These are phyloP conservation scores for Zygnema cylindricum DNA, from an alignment of 139 green algal genomes.

Conservation along the genomic window DNA sequence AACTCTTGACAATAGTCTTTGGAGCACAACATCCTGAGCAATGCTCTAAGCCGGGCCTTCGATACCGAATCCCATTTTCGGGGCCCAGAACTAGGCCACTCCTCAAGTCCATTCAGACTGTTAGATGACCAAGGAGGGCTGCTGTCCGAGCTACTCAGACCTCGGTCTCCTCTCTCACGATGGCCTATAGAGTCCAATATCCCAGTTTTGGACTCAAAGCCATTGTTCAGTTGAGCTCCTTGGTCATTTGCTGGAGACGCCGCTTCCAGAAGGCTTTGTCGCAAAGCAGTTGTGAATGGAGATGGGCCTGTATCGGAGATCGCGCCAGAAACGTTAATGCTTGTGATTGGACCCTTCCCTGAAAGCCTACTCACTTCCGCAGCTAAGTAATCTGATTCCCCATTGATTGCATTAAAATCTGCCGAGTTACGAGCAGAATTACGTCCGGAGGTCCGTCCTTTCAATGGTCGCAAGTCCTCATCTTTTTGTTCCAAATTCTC, in stretches of 20 bases:
- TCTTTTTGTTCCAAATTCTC: background rate
- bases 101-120: background rate
- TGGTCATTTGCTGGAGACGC: background rate
- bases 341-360: background rate
- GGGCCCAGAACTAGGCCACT: background rate
- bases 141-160: background rate
- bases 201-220: background rate
- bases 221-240: background rate
- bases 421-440: background rate
- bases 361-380: background rate
- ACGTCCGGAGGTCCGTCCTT: background rate
- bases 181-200: background rate
- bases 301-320: background rate
- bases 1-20: background rate
- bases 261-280: background rate
- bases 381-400: background rate
- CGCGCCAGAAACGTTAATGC: background rate
- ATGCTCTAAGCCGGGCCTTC: background rate
- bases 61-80: background rate
- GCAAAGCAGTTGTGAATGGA: background rate
- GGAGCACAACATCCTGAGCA: slow-evolving; percentile 33
- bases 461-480: background rate
- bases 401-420: background rate
- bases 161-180: background rate
- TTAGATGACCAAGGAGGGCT: background rate